Evolutionary conservation across 305 asterid genomes (phyloP).

Genomic region (Fraxinus angustifolia): DNA sequence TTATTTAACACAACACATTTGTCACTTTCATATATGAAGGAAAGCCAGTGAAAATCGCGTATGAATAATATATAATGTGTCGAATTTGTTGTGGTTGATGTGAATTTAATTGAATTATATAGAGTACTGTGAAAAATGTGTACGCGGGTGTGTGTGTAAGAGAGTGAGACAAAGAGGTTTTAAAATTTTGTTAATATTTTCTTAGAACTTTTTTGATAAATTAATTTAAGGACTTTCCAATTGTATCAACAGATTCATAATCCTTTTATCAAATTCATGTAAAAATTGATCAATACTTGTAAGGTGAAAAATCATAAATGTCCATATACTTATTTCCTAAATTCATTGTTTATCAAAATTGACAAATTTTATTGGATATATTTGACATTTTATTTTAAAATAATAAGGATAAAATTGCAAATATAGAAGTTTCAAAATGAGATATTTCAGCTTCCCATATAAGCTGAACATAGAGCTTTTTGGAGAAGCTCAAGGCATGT

Average conservation of each 20-base stretch:
- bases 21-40: neutral
- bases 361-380: neutral
- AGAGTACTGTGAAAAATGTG: neutral
- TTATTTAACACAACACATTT: neutral
- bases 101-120: neutral
- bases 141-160: neutral
- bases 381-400: neutral
- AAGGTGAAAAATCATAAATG: neutral
- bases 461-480: neutral
- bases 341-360: neutral
- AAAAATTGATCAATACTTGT: neutral
- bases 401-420: neutral
- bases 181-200: neutral
- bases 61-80: neutral
- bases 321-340: neutral
- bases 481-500: neutral
- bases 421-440: neutral
- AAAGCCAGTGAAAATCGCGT: neutral
- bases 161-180: neutral
- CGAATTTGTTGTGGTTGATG: neutral
- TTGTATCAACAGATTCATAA: neutral
- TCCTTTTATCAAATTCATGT: neutral
- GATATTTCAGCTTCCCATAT: neutral
- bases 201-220: neutral
- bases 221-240: neutral